These are phyloP conservation scores for Podospora australis DNA, from an alignment of 495 filamentous ascomycete species.

Conservation along the genomic window DNA sequence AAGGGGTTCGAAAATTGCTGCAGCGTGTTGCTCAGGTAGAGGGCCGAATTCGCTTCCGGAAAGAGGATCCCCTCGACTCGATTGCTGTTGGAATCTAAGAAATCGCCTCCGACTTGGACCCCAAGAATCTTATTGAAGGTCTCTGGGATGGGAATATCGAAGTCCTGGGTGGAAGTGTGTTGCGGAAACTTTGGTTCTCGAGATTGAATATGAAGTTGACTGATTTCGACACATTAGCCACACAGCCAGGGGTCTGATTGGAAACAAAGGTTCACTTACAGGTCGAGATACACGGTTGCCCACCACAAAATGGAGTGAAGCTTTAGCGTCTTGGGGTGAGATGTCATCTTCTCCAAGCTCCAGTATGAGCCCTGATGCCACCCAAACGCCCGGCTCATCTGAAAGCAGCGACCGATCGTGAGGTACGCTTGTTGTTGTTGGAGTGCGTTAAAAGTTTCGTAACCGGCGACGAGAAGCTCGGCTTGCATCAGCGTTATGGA, in stretches of 20 bases:
- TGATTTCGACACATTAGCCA: constrained; percentile 5
- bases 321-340: constrained; percentile 17
- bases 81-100: constrained; percentile 14
- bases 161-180: constrained; percentile 15
- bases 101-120: background rate
- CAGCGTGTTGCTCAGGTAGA: constrained; percentile 18
- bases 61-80: constrained; percentile 20
- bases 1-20: constrained; percentile 18
- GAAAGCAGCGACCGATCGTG: constrained; percentile 21
- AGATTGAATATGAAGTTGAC: constrained; percentile 23
- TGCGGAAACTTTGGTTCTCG: constrained; percentile 23
- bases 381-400: constrained; percentile 22
- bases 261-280: too few species aligned
- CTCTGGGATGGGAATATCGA: constrained; percentile 22
- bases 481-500: constrained; percentile 47
- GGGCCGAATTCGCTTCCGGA: constrained; percentile 24
- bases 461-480: constrained; percentile 77
- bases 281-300: constrained; percentile 27
- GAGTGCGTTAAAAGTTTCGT: constrained; percentile 70
- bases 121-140: constrained; percentile 14
- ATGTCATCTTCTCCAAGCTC: constrained; percentile 7
- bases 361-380: constrained; percentile 23
- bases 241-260: too few species aligned
- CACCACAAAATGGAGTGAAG: constrained; percentile 28
- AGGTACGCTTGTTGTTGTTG: constrained; percentile 59